Evolutionary conservation across 345 rosid genomes (phyloP).

Genomic region (Eucalyptus victrix): DNA sequence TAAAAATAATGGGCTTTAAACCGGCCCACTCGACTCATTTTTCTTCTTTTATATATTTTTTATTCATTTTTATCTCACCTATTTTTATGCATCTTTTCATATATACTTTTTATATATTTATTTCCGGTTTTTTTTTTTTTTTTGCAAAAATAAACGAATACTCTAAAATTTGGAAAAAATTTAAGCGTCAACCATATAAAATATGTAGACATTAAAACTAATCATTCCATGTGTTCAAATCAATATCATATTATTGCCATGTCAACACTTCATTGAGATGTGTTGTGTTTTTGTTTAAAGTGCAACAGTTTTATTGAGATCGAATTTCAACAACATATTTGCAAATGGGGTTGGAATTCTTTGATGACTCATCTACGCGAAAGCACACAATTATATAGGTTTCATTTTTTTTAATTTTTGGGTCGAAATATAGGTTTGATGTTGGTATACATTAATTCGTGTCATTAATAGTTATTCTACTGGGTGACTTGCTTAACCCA

Average conservation of each 20-base stretch:
- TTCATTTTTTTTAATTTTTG: too few relatives aligned
- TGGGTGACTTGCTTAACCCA: not conserved
- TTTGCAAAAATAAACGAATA: too few relatives aligned
- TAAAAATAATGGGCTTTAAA: too few relatives aligned
- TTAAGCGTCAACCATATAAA: not conserved
- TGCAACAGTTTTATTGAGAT: not conserved
- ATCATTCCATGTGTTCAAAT: not conserved
- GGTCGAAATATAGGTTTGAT: not conserved
- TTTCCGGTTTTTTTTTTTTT: too few relatives aligned
- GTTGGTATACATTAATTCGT: not conserved
- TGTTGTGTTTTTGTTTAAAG: not conserved
- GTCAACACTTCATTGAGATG: not conserved
- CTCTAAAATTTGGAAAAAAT: too few relatives aligned
- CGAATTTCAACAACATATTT: not conserved
- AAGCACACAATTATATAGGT: not conserved
- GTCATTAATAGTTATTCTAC: not conserved
- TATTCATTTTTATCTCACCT: too few relatives aligned
- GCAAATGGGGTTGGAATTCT: not conserved
- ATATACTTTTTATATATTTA: too few relatives aligned
- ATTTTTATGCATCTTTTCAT: too few relatives aligned
- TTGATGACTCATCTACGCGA: not conserved
- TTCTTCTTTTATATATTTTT: too few relatives aligned
- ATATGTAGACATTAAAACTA: not conserved
- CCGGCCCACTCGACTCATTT: too few relatives aligned
- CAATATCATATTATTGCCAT: not conserved